phyloP scores from a whole-genome alignment of 768 basidiomycete species.

The Suillus occidentalis region DNA sequence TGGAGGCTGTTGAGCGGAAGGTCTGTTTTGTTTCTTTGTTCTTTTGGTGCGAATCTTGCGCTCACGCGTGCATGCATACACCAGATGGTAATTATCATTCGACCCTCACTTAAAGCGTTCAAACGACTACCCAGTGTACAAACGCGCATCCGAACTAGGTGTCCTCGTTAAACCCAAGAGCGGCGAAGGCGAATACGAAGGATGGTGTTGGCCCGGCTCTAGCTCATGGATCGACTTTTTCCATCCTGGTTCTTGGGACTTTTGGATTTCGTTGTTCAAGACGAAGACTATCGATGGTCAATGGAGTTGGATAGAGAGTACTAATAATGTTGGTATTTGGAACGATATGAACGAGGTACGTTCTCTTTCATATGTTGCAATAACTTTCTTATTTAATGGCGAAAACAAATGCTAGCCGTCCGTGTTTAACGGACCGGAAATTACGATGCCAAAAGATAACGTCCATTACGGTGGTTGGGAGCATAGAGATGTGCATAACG shows the following conservation, averaged over 20 bases:
- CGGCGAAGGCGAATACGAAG: slow-evolving; percentile 86
- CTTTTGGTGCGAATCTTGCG: background rate
- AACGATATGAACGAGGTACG: slow-evolving; percentile 99
- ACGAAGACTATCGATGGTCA: background rate
- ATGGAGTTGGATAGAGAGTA: slow-evolving; percentile 26
- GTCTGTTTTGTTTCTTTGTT: slow-evolving; percentile 37
- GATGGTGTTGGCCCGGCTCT: slow-evolving; percentile 98
- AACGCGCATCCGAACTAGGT: slow-evolving; percentile 77
- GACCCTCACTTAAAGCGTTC: slow-evolving; percentile 95
- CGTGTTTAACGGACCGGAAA: slow-evolving; percentile 99
- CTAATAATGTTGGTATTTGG: slow-evolving; percentile 89
- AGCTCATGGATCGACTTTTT: slow-evolving; percentile 98
- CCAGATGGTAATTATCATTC: slow-evolving; percentile 97
- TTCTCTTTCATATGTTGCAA: background rate
- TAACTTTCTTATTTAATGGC: background rate
- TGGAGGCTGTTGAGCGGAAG: slow-evolving; percentile 84
- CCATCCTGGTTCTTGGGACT: slow-evolving; percentile 84
- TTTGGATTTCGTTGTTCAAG: background rate
- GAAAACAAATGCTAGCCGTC: slow-evolving; percentile 61
- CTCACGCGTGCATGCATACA: background rate
- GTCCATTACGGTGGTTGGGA: slow-evolving; percentile 96
- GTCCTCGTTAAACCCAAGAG: slow-evolving; percentile 81
- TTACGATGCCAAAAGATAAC: slow-evolving; percentile 73
- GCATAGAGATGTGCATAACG: slow-evolving; percentile 95
- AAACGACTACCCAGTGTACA: slow-evolving; percentile 77